These are phyloP conservation scores for Tricholoma furcatifolium DNA, from an alignment of 768 basidiomycete species.

Conservation along the genomic window DNA sequence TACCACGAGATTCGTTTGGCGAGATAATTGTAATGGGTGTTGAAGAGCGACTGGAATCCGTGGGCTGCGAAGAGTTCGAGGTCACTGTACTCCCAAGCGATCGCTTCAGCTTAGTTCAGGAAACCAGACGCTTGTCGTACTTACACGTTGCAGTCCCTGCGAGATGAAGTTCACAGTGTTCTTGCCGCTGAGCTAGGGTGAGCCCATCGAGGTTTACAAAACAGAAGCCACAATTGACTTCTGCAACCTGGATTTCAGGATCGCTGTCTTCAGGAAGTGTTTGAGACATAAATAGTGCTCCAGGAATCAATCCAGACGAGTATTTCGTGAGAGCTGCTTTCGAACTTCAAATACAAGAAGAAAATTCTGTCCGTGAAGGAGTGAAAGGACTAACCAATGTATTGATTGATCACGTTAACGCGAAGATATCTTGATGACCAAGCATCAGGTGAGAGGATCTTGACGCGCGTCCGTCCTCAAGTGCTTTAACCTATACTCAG, in stretches of 20 bases:
- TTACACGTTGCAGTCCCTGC: constrained; percentile 11
- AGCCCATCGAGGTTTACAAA: constrained; percentile 35
- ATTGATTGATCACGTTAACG: not conserved
- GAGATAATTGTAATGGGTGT: not conserved
- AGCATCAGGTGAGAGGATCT: not conserved
- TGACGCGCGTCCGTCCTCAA: constrained; percentile 48
- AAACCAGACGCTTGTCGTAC: not conserved
- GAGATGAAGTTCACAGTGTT: constrained; percentile 59
- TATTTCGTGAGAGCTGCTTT: not conserved
- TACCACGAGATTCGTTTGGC: not conserved
- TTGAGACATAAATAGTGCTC: not conserved
- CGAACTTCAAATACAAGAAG: too few species aligned
- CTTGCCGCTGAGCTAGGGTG: constrained; percentile 36
- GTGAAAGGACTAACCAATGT: not conserved
- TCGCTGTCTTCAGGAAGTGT: not conserved
- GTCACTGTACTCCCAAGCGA: not conserved
- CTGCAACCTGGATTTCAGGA: constrained; percentile 10
- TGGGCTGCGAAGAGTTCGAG: not conserved
- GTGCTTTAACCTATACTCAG: constrained; percentile 13
- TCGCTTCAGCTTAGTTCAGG: not conserved
- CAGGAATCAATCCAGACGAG: not conserved
- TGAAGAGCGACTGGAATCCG: not conserved
- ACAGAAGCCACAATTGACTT: constrained; percentile 52
- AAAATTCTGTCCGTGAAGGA: not conserved
- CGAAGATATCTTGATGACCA: constrained; percentile 7